Conservation (phyloP, 345 rosid species). For the Trapa bicornis region DNA sequence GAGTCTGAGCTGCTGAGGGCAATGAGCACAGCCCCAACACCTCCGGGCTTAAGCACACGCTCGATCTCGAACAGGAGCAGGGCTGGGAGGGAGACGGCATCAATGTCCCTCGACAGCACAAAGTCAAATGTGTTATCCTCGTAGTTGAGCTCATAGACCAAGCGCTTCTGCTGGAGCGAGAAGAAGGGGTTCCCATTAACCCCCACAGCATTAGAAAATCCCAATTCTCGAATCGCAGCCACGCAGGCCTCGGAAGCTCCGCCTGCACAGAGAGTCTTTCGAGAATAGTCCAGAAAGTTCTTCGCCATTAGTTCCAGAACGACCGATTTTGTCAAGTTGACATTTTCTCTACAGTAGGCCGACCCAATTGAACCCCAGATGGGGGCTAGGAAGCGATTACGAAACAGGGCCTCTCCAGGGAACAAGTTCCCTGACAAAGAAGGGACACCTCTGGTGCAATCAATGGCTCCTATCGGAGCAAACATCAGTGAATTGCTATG, state of each 20-base stretch:
- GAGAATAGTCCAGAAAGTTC: constrained; percentile 34
- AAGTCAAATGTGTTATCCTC: constrained; percentile 58
- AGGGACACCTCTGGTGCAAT: constrained; percentile 29
- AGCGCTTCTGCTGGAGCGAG: constrained; percentile 45
- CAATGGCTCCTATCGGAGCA: constrained; percentile 16
- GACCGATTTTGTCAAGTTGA: constrained; percentile 33
- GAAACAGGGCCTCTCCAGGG: constrained; percentile 18
- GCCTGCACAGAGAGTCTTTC: constrained; percentile 65
- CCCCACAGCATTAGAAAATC: constrained; percentile 39
- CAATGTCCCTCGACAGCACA: constrained; percentile 53
- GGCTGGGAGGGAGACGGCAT: constrained; percentile 56
- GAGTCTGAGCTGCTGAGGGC: constrained; percentile 30
- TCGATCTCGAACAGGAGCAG: constrained; percentile 72
- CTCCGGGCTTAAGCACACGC: constrained; percentile 71
- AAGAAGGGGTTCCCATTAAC: constrained; percentile 43
- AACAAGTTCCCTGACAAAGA: constrained; percentile 18
- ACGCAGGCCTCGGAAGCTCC: constrained; percentile 48
- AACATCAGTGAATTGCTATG: constrained; percentile 27
- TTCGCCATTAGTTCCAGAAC: constrained; percentile 39
- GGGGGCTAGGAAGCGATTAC: constrained; percentile 27
- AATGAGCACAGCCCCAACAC: constrained; percentile 69
- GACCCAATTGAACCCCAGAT: constrained; percentile 35
- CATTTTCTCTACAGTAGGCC: constrained; percentile 31
- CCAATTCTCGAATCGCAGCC: constrained; percentile 40
- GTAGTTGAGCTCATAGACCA: constrained; percentile 43